Base-by-base conservation (phyloP, 306 rosid species). In the Sicyos edulis region DNA sequence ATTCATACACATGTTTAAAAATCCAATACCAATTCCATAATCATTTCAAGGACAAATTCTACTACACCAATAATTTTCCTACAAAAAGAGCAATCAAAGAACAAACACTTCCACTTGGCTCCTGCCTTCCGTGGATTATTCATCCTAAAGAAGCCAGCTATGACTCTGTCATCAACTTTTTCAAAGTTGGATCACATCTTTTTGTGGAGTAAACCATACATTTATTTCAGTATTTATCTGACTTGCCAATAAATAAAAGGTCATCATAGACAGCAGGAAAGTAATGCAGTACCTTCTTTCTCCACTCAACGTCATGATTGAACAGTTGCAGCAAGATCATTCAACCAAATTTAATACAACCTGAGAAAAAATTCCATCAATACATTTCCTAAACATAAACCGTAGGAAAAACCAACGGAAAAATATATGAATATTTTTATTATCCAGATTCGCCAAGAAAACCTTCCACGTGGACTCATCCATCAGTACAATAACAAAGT, bases 251-350 rank as follows among this genome's bases (percentile, higher is more conserved):
- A 32, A 34, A 16, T 9, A 61, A 61, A 32, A 29, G 49, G 68
- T 32, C 47, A 3, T 42, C 37, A 32, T 4, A 5, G 37, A 32
- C 22, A 71, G 12, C 19, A 65, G 74, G 69, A 76, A 21, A 55
- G 72, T 68, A n/a, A 49, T 47, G 60, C 21, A 21, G 58, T 86
- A 95, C 99, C 99, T 91, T 75, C 91, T 80, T 59, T 95, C 99
- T 84, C 99, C 97, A 10, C 78, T 85, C 84, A 83, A 73, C 45
- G 95, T 80, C 90, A 85, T 89, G 52, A 76, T 83, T 83, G 71
- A 52, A 78, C 58, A 34, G 88, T 79, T 12, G 75, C 80, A 73
- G 76, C 87, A 83, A 86, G 77, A 70, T 85, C 97, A 95, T 89
- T 81, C 97, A 87, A 91, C 66, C 86, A 81, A 86, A 80, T 61